Percentiles rank a stretch among this genome's conserved stretches.
Conservation (phyloP, 2,329 filamentous ascomycete species). For the Penicillium palitans region DNA sequence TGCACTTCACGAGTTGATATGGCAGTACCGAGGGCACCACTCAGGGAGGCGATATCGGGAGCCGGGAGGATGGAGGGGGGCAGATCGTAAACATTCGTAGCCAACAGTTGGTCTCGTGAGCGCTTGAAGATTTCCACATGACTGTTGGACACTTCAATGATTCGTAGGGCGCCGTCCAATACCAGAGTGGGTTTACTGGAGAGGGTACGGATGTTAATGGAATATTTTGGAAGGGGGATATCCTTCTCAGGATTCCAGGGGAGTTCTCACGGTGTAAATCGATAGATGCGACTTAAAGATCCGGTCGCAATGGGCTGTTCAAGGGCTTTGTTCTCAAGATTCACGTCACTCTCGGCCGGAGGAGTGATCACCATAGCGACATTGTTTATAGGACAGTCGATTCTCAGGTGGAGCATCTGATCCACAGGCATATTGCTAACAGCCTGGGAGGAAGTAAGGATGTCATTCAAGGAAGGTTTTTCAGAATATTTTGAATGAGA, state of each 20-base stretch:
- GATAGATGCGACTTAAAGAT: slow-evolving; percentile 7
- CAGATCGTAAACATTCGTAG: slow-evolving; percentile 43
- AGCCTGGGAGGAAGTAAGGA: not conserved
- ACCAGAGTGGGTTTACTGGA: slow-evolving; percentile 37
- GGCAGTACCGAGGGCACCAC: slow-evolving; percentile 41
- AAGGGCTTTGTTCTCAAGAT: not conserved
- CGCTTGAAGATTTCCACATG: slow-evolving; percentile 39
- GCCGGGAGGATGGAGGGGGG: slow-evolving; percentile 36
- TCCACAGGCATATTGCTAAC: slow-evolving; percentile 17
- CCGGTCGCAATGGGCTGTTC: not conserved
- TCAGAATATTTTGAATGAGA: not conserved
- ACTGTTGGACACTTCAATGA: slow-evolving; percentile 48
- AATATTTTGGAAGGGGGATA: not conserved
- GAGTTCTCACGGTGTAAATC: slow-evolving; percentile 6
- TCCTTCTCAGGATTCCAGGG: not conserved
- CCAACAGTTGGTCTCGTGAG: slow-evolving; percentile 38
- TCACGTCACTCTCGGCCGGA: slow-evolving; percentile 23
- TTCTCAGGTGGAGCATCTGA: slow-evolving; percentile 25
- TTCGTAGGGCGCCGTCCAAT: slow-evolving; percentile 37
- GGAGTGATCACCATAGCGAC: slow-evolving; percentile 26
- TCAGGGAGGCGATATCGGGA: slow-evolving; percentile 39
- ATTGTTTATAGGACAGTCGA: slow-evolving; percentile 24
- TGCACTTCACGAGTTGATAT: slow-evolving; percentile 38
- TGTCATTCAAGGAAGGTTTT: slow-evolving; percentile 5
- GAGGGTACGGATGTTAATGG: not conserved